Evolutionary conservation across 306 rosid species (phyloP).

Genomic region (Acacia confusa): DNA sequence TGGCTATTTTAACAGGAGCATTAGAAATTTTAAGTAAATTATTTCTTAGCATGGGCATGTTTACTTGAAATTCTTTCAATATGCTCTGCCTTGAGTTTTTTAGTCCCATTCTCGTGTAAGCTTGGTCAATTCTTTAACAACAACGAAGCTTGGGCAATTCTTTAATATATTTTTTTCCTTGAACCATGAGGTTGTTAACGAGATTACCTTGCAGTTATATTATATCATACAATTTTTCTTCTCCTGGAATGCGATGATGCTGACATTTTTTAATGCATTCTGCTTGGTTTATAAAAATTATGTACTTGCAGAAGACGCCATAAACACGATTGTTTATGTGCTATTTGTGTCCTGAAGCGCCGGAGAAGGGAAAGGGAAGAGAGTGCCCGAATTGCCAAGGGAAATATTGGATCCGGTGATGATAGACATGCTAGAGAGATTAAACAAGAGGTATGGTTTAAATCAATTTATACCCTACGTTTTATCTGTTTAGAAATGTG

Average conservation of each 20-base stretch:
- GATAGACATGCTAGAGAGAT: constrained; percentile 53
- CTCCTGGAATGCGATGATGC: not conserved
- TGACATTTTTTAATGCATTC: not conserved
- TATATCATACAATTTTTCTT: constrained; percentile 1
- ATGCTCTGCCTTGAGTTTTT: constrained; percentile 9
- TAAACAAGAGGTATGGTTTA: constrained; percentile 63
- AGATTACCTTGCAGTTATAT: constrained; percentile 5
- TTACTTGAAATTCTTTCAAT: constrained; percentile 17
- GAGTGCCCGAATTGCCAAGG: constrained; percentile 65
- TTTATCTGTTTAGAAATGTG: constrained; percentile 19
- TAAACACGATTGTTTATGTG: constrained; percentile 90
- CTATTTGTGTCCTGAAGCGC: constrained; percentile 89
- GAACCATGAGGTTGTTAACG: constrained; percentile 12
- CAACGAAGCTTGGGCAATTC: constrained; percentile 3
- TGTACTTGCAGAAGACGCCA: constrained; percentile 83
- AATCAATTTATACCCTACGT: constrained; percentile 11
- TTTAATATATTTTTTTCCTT: not conserved
- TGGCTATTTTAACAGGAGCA: not conserved
- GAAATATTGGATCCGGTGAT: constrained; percentile 48
- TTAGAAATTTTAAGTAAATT: not conserved
- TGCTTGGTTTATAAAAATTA: constrained; percentile 20
- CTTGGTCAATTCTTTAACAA: constrained; percentile 10
- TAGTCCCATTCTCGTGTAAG: constrained; percentile 25
- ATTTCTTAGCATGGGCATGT: not conserved
- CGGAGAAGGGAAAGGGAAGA: constrained; percentile 95